Conservation (phyloP, 148 eudicot genomes). For the Linanthus parryae region DNA sequence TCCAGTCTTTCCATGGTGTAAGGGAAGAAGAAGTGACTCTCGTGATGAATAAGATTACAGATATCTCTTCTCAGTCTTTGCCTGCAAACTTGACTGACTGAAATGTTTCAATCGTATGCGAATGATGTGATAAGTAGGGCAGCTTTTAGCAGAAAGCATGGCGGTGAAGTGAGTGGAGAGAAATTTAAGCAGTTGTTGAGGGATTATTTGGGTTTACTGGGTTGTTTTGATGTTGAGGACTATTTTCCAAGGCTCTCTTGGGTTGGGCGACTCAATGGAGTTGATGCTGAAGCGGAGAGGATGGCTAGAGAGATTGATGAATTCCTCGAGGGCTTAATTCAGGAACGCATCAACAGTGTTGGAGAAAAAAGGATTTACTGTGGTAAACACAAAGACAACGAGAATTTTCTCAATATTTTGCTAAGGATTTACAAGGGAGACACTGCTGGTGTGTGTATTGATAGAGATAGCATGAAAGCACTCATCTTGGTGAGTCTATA, state of each 20-base stretch:
- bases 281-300: conserved; percentile 34
- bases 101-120: conserved; percentile 25
- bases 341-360: conserved; percentile 20
- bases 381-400: conserved; percentile 10
- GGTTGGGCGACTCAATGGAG: conserved; percentile 47
- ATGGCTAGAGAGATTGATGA: conserved; percentile 41
- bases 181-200: conserved; percentile 24
- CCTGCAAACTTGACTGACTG: conserved; percentile 43
- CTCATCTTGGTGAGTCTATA: conserved; percentile 20
- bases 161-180: conserved; percentile 32
- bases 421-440: conserved; percentile 33
- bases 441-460: conserved; percentile 22
- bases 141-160: conserved; percentile 63
- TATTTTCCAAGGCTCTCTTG: conserved; percentile 54
- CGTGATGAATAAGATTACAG: conserved; percentile 28
- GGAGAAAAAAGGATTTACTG: not conserved
- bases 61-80: conserved; percentile 4
- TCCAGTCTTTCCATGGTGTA: conserved; percentile 28
- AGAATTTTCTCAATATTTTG: conserved; percentile 55
- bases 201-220: conserved; percentile 35
- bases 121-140: conserved; percentile 53
- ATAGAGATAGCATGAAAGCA: conserved; percentile 32
- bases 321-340: conserved; percentile 41
- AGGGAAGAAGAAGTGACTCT: conserved; percentile 34
- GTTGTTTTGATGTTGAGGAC: conserved; percentile 26